Percentiles rank a stretch among this genome's conserved stretches.
phyloP scores from a whole-genome alignment of 306 rosid genomes.

The Prunus armeniaca region DNA sequence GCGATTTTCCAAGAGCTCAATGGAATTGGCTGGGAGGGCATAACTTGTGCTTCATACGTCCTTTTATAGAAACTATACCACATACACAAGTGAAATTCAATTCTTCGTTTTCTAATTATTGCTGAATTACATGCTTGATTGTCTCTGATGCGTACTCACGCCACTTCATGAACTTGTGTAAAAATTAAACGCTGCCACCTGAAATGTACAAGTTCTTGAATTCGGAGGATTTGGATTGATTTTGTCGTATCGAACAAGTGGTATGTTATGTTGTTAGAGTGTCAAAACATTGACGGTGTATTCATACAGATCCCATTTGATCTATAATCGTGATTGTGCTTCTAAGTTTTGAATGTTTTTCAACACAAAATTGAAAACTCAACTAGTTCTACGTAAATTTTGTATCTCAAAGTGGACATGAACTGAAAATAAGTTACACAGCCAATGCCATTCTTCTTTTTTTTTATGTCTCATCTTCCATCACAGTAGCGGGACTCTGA shows the following conservation, averaged over 20 bases:
- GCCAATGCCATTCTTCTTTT: not conserved
- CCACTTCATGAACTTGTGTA: slow-evolving; percentile 1
- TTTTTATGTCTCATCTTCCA: not conserved
- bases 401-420: not conserved
- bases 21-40: slow-evolving; percentile 13
- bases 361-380: not conserved
- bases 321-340: not conserved
- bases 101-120: not conserved
- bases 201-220: slow-evolving; percentile 6
- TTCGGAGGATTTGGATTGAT: not conserved
- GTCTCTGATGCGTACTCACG: not conserved
- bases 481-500: no score
- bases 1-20: not conserved
- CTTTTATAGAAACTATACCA: slow-evolving; percentile 3
- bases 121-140: not conserved
- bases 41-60: not conserved
- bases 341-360: not conserved
- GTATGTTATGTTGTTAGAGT: not conserved
- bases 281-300: no score
- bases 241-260: not conserved
- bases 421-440: not conserved
- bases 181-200: not conserved
- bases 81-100: not conserved
- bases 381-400: not conserved
- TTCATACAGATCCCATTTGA: no score